These are phyloP conservation scores for Cyclocybe cylindracea DNA, from an alignment of 768 basidiomycete genomes.

Conservation along the genomic window DNA sequence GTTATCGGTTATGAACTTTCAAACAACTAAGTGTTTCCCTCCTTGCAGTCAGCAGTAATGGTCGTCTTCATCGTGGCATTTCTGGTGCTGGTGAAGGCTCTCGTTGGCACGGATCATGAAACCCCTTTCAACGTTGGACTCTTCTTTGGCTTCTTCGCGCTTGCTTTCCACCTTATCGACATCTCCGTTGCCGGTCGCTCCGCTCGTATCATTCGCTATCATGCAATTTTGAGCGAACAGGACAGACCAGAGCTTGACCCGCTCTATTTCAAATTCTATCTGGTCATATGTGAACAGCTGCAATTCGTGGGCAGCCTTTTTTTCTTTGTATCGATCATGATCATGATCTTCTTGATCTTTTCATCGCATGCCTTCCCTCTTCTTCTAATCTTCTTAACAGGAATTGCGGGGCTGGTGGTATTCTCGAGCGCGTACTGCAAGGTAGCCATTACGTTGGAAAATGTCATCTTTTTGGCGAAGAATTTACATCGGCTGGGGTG, in stretches of 20 bases:
- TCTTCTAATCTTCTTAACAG: conserved; percentile 19
- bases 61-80: conserved; percentile 29
- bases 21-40: background rate
- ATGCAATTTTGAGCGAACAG: conserved; percentile 2
- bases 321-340: conserved; percentile 24
- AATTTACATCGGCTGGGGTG: conserved; percentile 19
- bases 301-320: conserved; percentile 29
- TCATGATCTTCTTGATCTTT: conserved; percentile 31
- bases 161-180: conserved; percentile 30
- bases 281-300: conserved; percentile 30
- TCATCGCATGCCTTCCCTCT: conserved; percentile 26
- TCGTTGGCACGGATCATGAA: conserved; percentile 17
- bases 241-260: conserved; percentile 16
- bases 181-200: conserved; percentile 30
- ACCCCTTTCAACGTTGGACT: conserved; percentile 29
- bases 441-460: conserved; percentile 28
- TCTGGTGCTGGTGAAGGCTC: conserved; percentile 22
- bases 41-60: conserved; percentile 29
- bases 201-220: conserved; percentile 22
- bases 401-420: conserved; percentile 18
- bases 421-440: conserved; percentile 30
- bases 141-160: conserved; percentile 31
- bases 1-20: background rate
- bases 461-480: conserved; percentile 22
- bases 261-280: conserved; percentile 28